Evolutionary conservation across 2,329 filamentous ascomycete species (phyloP).

Genomic region (Xylariomycetidae sp.): DNA sequence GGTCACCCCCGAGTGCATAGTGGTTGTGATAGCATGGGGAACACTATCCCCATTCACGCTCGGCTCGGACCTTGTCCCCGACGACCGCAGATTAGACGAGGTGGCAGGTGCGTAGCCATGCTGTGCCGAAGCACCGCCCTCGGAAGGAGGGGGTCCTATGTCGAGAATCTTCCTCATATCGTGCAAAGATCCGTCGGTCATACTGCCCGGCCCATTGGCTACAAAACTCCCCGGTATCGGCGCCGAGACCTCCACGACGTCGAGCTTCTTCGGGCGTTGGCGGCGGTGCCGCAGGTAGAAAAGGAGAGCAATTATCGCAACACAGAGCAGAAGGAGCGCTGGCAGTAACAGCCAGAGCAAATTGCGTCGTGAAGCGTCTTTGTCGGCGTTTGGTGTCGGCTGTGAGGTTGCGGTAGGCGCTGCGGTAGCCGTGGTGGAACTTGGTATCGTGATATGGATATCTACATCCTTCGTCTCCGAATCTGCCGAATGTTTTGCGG

Average conservation of each 20-base stretch:
- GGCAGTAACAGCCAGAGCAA: constrained; percentile 25
- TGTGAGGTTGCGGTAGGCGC: constrained; percentile 6
- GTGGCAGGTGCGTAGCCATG: constrained; percentile 3
- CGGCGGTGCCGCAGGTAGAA: constrained; percentile 20
- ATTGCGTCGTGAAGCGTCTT: constrained; percentile 13
- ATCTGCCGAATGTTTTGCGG: constrained; percentile 14
- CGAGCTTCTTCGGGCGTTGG: constrained; percentile 12
- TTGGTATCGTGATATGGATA: constrained; percentile 13
- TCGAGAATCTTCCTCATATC: constrained; percentile 16
- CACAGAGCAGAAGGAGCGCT: constrained; percentile 16
- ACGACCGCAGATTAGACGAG: constrained; percentile 11
- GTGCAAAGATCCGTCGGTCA: constrained; percentile 11
- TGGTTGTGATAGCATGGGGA: constrained; percentile 19
- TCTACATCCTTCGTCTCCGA: constrained; percentile 19
- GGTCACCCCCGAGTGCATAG: constrained; percentile 12
- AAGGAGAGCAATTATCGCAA: constrained; percentile 16
- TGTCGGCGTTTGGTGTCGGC: constrained; percentile 7
- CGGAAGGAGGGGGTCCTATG: constrained; percentile 9
- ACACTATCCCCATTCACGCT: constrained; percentile 8
- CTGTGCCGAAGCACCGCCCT: constrained; percentile 3
- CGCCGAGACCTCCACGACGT: constrained; percentile 21
- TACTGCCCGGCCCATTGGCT: constrained; percentile 12
- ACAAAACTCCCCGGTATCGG: constrained; percentile 25
- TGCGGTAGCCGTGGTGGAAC: constrained; percentile 3
- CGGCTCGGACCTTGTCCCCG: constrained; percentile 9